Evolutionary conservation across 1,139 yeast species (phyloP).

Genomic region (Sugiyamaella novakii): DNA sequence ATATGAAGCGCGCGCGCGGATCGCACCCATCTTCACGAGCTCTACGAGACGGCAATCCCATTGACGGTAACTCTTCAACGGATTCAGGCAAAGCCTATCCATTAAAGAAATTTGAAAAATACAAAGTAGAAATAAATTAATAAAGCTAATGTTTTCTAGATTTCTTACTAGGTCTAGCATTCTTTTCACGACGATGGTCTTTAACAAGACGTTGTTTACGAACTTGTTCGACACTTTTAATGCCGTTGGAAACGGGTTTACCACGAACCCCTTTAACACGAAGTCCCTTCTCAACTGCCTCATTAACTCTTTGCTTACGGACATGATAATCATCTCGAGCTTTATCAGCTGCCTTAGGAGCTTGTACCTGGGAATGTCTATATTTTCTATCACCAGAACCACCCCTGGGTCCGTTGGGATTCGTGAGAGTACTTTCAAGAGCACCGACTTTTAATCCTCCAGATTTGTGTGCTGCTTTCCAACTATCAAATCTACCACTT

Average conservation of each 20-base stretch:
- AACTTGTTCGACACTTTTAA: slow-evolving; percentile 71
- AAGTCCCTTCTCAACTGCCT: slow-evolving; percentile 77
- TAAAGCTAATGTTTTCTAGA: slow-evolving; percentile 6
- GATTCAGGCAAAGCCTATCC: too few species aligned
- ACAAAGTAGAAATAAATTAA: not conserved
- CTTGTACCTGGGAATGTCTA: slow-evolving; percentile 72
- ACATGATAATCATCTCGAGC: slow-evolving; percentile 81
- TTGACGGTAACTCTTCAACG: too few species aligned
- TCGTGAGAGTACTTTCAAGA: slow-evolving; percentile 43
- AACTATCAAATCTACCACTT: slow-evolving; percentile 88
- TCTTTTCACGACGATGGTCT: slow-evolving; percentile 79
- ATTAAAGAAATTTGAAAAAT: too few species aligned
- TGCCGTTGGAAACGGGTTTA: slow-evolving; percentile 52
- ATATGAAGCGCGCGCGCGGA: slow-evolving; percentile 1
- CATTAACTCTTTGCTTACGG: slow-evolving; percentile 81
- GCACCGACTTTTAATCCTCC: slow-evolving; percentile 55
- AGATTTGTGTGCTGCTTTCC: slow-evolving; percentile 77
- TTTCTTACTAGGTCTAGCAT: slow-evolving; percentile 73
- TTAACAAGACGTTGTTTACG: slow-evolving; percentile 71
- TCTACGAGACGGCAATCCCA: too few species aligned
- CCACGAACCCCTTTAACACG: slow-evolving; percentile 61
- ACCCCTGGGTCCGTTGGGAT: slow-evolving; percentile 33
- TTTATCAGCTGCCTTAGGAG: slow-evolving; percentile 89
- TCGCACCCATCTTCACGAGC: not conserved
- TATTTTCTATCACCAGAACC: slow-evolving; percentile 47